phyloP scores from a whole-genome alignment of 1,284 basidiomycete species.

The Cryptococcus hybrid region DNA sequence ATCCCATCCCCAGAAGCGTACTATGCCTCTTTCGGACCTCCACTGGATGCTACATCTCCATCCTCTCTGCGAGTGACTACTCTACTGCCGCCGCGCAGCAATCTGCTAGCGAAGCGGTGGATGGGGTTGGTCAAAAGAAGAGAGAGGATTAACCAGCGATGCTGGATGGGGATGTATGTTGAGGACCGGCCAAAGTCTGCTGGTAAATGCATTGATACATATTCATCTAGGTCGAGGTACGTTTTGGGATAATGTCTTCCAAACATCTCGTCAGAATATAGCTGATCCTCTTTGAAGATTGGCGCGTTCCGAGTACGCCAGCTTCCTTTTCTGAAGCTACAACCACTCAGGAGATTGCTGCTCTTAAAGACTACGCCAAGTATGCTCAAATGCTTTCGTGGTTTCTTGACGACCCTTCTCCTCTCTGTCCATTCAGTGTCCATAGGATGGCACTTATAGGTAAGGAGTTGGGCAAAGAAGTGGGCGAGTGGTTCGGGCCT shows the following conservation, averaged over 20 bases:
- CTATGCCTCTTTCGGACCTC: slow-evolving; percentile 53
- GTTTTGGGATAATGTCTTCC: slow-evolving; percentile 35
- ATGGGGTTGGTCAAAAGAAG: slow-evolving; percentile 52
- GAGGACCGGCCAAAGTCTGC: slow-evolving; percentile 85
- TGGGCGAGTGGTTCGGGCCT: slow-evolving; percentile 98
- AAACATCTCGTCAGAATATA: not conserved
- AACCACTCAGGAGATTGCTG: slow-evolving; percentile 15
- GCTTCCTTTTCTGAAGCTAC: not conserved
- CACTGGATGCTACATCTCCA: slow-evolving; percentile 51
- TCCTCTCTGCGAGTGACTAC: not conserved
- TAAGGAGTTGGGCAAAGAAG: slow-evolving; percentile 90
- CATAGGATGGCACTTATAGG: slow-evolving; percentile 95
- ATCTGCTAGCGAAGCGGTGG: slow-evolving; percentile 12
- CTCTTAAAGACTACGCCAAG: slow-evolving; percentile 48
- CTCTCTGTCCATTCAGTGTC: slow-evolving; percentile 89
- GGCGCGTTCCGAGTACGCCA: slow-evolving; percentile 59
- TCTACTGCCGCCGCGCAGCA: not conserved
- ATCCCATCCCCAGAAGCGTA: slow-evolving; percentile 45
- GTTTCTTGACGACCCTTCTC: slow-evolving; percentile 90
- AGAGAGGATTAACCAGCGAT: slow-evolving; percentile 86
- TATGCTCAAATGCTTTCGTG: slow-evolving; percentile 89
- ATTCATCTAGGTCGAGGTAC: slow-evolving; percentile 81
- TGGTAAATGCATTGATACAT: slow-evolving; percentile 84
- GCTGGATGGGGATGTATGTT: slow-evolving; percentile 97
- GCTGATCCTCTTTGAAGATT: slow-evolving; percentile 57